Conservation (phyloP, 345 rosid genomes). For the Jatropha curcas region DNA sequence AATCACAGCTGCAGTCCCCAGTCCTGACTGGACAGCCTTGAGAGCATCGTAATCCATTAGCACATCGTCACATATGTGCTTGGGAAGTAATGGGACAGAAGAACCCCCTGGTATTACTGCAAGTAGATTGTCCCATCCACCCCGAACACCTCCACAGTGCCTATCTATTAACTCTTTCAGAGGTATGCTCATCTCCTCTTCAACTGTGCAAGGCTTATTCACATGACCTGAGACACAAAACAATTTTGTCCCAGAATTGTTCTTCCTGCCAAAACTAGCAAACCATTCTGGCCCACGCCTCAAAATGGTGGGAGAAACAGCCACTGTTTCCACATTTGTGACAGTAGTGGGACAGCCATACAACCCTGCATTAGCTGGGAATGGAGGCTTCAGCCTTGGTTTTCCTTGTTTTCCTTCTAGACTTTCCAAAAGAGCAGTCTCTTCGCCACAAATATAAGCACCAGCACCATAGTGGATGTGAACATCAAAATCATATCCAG, state of each 20-base stretch:
- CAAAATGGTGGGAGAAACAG: constrained; percentile 94
- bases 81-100: constrained; percentile 87
- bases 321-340: constrained; percentile 93
- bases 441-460: constrained; percentile 98
- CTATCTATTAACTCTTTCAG: constrained; percentile 88
- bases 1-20: constrained; percentile 94
- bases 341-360: constrained; percentile 98
- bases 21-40: constrained; percentile 91
- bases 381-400: constrained; percentile 98
- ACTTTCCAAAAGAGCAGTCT: constrained; percentile 94
- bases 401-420: constrained; percentile 98
- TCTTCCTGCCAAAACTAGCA: constrained; percentile 97
- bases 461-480: constrained; percentile 98
- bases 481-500: constrained; percentile 96
- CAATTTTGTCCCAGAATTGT: constrained; percentile 85
- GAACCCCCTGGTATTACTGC: constrained; percentile 97
- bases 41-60: constrained; percentile 97
- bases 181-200: constrained; percentile 97
- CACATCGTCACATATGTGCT: constrained; percentile 83
- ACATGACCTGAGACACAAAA: constrained; percentile 91
- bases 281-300: constrained; percentile 99
- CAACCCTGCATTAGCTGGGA: constrained; percentile 95
- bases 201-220: constrained; percentile 92
- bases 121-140: constrained; percentile 97
- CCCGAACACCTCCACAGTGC: constrained; percentile 95